Evolutionary conservation across 208 protist genomes (phyloP), one percentile per base, ranked within the genome.

Genomic region (Angomonas deanei): DNA sequence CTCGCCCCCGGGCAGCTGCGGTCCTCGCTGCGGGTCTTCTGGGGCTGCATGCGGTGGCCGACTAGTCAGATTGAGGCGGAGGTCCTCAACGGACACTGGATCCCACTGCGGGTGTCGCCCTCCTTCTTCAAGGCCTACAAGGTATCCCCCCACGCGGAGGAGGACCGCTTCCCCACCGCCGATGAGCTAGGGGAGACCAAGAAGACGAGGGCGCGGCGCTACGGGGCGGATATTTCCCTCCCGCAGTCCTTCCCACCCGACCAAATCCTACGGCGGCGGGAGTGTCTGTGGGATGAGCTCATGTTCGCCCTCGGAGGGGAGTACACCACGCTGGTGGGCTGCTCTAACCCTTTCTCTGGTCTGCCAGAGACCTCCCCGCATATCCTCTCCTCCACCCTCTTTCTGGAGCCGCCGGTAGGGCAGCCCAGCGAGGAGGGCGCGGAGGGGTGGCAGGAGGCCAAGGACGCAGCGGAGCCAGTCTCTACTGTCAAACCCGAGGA

Each of bases 241-340:
- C 80, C 82, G 3, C 84, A 94, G 72, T 74, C 83, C 6, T 92
- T 92, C 66, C 88, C 82, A 2, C 82, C 84, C 3, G 84, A 92
- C 64, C 79, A 85, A 49, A 80, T 84, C 5, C 30, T 92, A 53
- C 76, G 84, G 32, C 72, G 74, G 24, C 84, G 88, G 47, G 88
- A 94, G 71, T 79, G 73, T 21, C 70, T 94, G 11, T 94, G 88
- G 88, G 88, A 94, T 38, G 74, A 94, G 70, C 86, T 94, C 19
- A 74, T 94, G 80, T 91, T 77, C 54, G 77, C 72, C 42, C 72
- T 94, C 31, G 88, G 88, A 19, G 84, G 85, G 11, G 84, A 92
- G 62, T 94, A 80, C 60, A 61, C 70, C 33, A 60, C 79, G 30
- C 69, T 94, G 11, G 85, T 88, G 13, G 88, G 88, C 24, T 82